These are phyloP conservation scores for Cicer yamashitae DNA, from an alignment of 306 rosid species.

Conservation along the genomic window DNA sequence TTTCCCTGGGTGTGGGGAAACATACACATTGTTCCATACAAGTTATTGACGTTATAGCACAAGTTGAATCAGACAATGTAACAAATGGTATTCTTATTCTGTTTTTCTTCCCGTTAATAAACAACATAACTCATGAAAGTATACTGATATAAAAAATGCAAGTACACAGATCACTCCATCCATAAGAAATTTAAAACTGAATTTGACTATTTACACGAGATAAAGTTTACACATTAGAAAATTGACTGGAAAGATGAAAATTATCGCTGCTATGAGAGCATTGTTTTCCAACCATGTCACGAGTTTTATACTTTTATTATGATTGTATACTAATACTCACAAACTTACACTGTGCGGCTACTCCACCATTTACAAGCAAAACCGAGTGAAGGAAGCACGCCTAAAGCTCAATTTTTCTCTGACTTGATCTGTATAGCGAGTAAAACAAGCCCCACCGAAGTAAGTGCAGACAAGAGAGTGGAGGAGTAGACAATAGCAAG, in stretches of 20 bases:
- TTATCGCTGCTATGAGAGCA: slow-evolving; percentile 30
- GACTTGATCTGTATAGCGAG: slow-evolving; percentile 80
- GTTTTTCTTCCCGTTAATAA: slow-evolving; percentile 4
- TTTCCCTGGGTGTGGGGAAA: neutral
- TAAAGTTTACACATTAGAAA: slow-evolving; percentile 18
- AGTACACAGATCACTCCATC: slow-evolving; percentile 15
- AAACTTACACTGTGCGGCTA: slow-evolving; percentile 30
- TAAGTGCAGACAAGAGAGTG: slow-evolving; percentile 63
- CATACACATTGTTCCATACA: neutral
- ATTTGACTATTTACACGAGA: slow-evolving; percentile 5
- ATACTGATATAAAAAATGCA: too few relatives aligned
- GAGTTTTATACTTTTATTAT: slow-evolving; percentile 20
- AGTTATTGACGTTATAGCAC: neutral
- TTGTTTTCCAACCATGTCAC: slow-evolving; percentile 32
- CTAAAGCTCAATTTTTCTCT: slow-evolving; percentile 55
- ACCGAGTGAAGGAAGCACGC: slow-evolving; percentile 19
- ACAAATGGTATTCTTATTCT: neutral
- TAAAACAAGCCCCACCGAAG: slow-evolving; percentile 73
- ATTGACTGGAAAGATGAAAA: slow-evolving; percentile 19
- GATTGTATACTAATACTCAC: slow-evolving; percentile 20
- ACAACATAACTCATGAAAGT: slow-evolving; percentile 4
- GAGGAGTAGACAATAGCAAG: slow-evolving; percentile 74
- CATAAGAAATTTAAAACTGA: slow-evolving; percentile 14
- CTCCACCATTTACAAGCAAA: slow-evolving; percentile 44
- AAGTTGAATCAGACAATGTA: neutral